phyloP scores from a whole-genome alignment of 768 basidiomycete genomes.

The Amanita rimosa region DNA sequence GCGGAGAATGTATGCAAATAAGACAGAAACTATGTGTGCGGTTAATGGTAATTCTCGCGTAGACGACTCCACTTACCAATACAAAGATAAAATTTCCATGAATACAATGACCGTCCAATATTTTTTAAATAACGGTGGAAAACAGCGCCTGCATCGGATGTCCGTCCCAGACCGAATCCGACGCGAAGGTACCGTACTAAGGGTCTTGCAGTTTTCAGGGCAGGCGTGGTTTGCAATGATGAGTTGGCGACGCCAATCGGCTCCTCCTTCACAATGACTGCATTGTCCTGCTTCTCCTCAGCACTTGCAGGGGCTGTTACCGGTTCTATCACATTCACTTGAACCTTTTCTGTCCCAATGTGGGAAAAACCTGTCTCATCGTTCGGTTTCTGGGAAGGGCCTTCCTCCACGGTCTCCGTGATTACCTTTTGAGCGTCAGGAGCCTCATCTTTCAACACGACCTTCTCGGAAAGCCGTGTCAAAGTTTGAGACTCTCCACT shows the following conservation, averaged over 20 bases:
- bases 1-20: slow-evolving; percentile 1
- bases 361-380: not conserved
- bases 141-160: not conserved
- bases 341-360: not conserved
- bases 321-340: not conserved
- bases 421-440: not conserved
- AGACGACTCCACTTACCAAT: slow-evolving; percentile 1
- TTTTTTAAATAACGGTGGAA: slow-evolving; percentile 2
- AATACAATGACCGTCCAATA: not conserved
- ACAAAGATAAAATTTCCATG: slow-evolving; percentile 6
- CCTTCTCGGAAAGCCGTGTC: not conserved
- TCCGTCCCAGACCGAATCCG: not conserved
- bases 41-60: not conserved
- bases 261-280: not conserved
- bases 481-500: not conserved
- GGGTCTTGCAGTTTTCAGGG: not conserved
- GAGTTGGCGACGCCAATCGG: not conserved
- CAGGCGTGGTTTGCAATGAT: not conserved
- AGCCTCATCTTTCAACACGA: not conserved
- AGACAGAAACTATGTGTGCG: not conserved
- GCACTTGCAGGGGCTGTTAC: not conserved
- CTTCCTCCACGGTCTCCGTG: not conserved
- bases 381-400: not conserved
- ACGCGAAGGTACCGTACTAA: not conserved
- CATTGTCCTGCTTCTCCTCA: not conserved